Percentiles rank a stretch among this genome's conserved stretches.
These are phyloP conservation scores for Hortaea werneckii DNA, from an alignment of 2,329 filamentous ascomycete species.

Conservation along the genomic window DNA sequence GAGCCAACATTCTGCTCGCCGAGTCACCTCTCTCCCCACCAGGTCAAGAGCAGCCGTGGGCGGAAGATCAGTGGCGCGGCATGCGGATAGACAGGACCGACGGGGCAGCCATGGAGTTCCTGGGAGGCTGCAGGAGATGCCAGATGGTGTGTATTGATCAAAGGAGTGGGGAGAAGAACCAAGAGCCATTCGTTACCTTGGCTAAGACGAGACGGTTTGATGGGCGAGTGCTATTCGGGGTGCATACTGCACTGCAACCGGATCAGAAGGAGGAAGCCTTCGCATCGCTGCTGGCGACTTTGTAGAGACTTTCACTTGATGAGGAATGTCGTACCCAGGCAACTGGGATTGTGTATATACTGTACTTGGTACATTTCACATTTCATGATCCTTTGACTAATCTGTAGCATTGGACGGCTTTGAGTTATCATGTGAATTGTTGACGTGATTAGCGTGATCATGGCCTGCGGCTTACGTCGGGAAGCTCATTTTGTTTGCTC, in stretches of 20 bases:
- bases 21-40: constrained; percentile 34
- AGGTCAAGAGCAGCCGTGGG: constrained; percentile 52
- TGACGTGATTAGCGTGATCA: too few relatives aligned
- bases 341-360: too few relatives aligned
- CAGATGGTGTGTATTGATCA: constrained; percentile 97
- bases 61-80: constrained; percentile 67
- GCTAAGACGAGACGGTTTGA: constrained; percentile 76
- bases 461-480: too few relatives aligned
- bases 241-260: constrained; percentile 46
- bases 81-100: constrained; percentile 49
- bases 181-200: constrained; percentile 81
- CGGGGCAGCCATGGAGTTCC: constrained; percentile 52
- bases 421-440: too few relatives aligned
- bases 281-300: constrained; percentile 5
- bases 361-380: too few relatives aligned
- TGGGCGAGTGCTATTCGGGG: constrained; percentile 82
- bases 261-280: neutral
- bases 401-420: too few relatives aligned
- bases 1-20: constrained; percentile 75
- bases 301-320: constrained; percentile 2
- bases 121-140: constrained; percentile 79
- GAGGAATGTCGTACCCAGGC: too few relatives aligned
- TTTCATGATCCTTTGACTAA: too few relatives aligned
- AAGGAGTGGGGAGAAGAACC: constrained; percentile 61
- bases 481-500: too few relatives aligned